phyloP scores from a whole-genome alignment of 768 basidiomycete species.

The Agaricus subrufescens region DNA sequence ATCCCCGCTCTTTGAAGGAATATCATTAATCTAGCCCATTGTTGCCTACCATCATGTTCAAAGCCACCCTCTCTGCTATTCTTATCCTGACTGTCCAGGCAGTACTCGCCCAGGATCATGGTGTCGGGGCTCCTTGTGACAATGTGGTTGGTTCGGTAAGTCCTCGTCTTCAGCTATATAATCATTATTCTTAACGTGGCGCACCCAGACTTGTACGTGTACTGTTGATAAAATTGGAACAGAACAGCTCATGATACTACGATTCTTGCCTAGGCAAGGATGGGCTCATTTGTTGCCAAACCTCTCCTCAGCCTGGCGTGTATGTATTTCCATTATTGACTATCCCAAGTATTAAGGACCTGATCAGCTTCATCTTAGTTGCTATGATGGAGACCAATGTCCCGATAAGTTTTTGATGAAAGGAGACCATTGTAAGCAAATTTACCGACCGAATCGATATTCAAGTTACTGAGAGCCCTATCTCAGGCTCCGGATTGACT shows the following conservation, averaged over 20 bases:
- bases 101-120: neutral
- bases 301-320: conserved; percentile 13
- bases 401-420: conserved; percentile 13
- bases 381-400: conserved; percentile 12
- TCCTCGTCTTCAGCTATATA: neutral
- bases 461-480: neutral
- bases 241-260: no score
- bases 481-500: conserved; percentile 13
- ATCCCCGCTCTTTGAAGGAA: neutral
- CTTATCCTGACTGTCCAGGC: neutral
- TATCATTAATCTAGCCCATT: neutral
- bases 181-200: neutral
- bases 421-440: conserved; percentile 14
- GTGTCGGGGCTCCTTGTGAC: neutral
- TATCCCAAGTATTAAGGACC: neutral
- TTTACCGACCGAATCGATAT: no score
- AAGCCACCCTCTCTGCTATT: neutral
- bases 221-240: neutral
- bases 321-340: conserved; percentile 1
- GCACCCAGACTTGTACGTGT: neutral
- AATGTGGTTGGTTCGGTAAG: conserved; percentile 9
- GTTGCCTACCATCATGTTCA: neutral
- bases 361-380: neutral
- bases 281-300: conserved; percentile 15
- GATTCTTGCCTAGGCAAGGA: conserved; percentile 6